These are phyloP conservation scores for Cercospora janseana DNA, from an alignment of 2,329 filamentous ascomycete genomes.

Conservation along the genomic window DNA sequence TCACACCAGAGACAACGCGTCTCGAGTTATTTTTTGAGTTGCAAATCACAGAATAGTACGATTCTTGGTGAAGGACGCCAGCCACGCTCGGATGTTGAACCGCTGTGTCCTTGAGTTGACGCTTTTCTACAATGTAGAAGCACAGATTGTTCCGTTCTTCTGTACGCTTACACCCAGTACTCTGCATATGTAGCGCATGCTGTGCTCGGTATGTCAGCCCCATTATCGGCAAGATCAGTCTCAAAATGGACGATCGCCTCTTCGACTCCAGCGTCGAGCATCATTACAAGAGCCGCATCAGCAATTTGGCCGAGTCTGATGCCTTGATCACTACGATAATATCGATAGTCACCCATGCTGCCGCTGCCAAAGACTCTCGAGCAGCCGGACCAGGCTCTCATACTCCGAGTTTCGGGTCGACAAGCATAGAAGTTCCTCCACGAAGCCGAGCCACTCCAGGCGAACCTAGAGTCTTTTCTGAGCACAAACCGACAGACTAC, in stretches of 20 bases:
- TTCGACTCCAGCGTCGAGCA: conserved; percentile 8
- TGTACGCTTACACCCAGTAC: conserved; percentile 6
- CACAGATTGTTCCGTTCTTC: too few relatives aligned
- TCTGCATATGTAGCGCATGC: conserved; percentile 2
- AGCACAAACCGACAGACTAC: conserved; percentile 10
- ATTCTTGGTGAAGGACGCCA: too few relatives aligned
- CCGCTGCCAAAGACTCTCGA: conserved; percentile 16
- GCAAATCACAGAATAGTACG: too few relatives aligned
- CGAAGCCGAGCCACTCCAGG: conserved; percentile 12
- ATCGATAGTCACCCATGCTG: conserved; percentile 11
- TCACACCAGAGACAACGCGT: too few relatives aligned
- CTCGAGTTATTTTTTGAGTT: too few relatives aligned
- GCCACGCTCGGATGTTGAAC: too few relatives aligned
- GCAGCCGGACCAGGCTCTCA: conserved; percentile 18
- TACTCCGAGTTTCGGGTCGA: conserved; percentile 14
- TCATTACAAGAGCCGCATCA: conserved; percentile 17
- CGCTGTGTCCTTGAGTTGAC: too few relatives aligned
- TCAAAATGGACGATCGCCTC: conserved; percentile 18
- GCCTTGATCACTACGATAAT: conserved; percentile 11
- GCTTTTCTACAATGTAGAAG: too few relatives aligned
- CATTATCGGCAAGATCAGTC: conserved; percentile 12
- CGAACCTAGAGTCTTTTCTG: not conserved
- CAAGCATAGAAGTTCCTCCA: conserved; percentile 16
- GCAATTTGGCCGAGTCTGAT: conserved; percentile 14
- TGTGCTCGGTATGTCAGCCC: conserved; percentile 1